Conservation (phyloP, 257 asterid species). For the Eucommia ulmoides region DNA sequence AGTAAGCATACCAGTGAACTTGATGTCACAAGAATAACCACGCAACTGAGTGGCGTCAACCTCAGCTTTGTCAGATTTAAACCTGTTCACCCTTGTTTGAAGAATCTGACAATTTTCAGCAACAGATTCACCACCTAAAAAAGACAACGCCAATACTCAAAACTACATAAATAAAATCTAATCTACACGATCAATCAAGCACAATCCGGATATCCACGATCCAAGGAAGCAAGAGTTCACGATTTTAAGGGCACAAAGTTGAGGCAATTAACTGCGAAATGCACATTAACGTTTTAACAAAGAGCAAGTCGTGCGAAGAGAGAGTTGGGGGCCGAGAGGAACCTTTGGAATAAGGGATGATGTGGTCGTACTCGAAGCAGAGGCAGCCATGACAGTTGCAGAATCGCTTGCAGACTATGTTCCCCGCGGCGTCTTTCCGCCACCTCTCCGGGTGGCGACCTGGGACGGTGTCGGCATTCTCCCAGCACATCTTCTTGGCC, state of each 20-base stretch:
- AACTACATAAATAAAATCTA: neutral
- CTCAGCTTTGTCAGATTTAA: slow-evolving; percentile 52
- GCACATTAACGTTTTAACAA: neutral
- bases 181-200: neutral
- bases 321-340: no score
- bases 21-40: slow-evolving; percentile 78
- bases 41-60: slow-evolving; percentile 38
- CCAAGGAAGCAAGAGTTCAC: neutral
- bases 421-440: slow-evolving; percentile 97
- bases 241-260: neutral
- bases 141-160: slow-evolving; percentile 1
- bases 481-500: slow-evolving; percentile 71
- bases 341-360: slow-evolving; percentile 89
- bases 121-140: slow-evolving; percentile 85
- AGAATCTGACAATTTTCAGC: slow-evolving; percentile 93
- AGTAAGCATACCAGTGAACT: slow-evolving; percentile 78
- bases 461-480: slow-evolving; percentile 57
- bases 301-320: no score
- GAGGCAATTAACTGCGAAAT: neutral
- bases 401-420: slow-evolving; percentile 86
- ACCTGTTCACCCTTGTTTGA: slow-evolving; percentile 85
- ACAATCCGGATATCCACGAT: no score
- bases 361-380: slow-evolving; percentile 92
- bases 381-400: slow-evolving; percentile 85
- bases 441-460: slow-evolving; percentile 99